phyloP scores from a whole-genome alignment of 805 yeast species.

The Ogataea glucozyma region DNA sequence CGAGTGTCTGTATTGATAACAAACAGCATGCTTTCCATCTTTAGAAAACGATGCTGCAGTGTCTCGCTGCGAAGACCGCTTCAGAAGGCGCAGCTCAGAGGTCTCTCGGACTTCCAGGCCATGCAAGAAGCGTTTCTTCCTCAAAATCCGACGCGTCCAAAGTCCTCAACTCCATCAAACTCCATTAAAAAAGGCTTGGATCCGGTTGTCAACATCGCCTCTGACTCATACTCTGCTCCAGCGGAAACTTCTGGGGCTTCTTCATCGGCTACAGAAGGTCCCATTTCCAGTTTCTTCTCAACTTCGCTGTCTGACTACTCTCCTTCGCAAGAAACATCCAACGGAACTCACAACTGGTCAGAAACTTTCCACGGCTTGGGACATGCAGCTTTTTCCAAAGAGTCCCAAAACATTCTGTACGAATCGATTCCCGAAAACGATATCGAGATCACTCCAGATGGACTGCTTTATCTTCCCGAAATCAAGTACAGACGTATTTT shows the following conservation, averaged over 20 bases:
- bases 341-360: slow-evolving; percentile 66
- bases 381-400: slow-evolving; percentile 65
- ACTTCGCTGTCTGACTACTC: slow-evolving; percentile 29
- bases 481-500: slow-evolving; percentile 90
- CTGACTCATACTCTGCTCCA: slow-evolving; percentile 4
- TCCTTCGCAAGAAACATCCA: slow-evolving; percentile 11
- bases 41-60: neutral
- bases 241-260: slow-evolving; percentile 3
- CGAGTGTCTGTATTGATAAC: no score
- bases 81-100: neutral
- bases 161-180: neutral
- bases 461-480: slow-evolving; percentile 87
- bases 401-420: slow-evolving; percentile 58
- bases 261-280: slow-evolving; percentile 11
- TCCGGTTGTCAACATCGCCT: slow-evolving; percentile 27
- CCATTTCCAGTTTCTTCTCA: slow-evolving; percentile 20
- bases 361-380: slow-evolving; percentile 87
- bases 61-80: neutral
- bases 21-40: neutral
- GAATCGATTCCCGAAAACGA: slow-evolving; percentile 68
- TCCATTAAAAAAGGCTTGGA: slow-evolving; percentile 13
- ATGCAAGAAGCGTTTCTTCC: slow-evolving; percentile 10
- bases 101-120: slow-evolving; percentile 9
- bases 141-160: slow-evolving; percentile 1
- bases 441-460: slow-evolving; percentile 95